Conservation (phyloP, 1,284 basidiomycete genomes). For the Phaffia rhodozyma region DNA sequence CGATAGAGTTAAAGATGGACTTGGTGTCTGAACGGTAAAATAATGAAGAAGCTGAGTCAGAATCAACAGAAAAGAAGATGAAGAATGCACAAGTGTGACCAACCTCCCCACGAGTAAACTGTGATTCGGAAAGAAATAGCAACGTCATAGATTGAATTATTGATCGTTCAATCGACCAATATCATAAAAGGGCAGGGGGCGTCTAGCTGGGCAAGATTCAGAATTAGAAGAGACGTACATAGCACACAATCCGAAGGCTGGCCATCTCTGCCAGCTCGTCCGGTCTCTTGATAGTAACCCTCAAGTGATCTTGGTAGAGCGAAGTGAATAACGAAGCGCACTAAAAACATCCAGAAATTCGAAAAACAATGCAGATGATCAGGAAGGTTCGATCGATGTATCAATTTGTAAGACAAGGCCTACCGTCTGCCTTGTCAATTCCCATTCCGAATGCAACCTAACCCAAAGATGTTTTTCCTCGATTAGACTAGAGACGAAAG, state of each 20-base stretch:
- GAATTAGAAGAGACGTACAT: conserved; percentile 28
- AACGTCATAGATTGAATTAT: neutral
- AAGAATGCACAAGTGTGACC: neutral
- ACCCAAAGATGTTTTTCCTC: neutral
- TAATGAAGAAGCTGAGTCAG: neutral
- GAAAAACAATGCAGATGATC: conserved; percentile 16
- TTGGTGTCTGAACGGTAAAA: conserved; percentile 38
- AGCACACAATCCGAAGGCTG: conserved; percentile 50
- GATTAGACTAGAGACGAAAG: conserved; percentile 3
- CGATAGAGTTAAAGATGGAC: conserved; percentile 44
- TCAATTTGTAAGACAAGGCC: conserved; percentile 19
- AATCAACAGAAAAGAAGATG: neutral
- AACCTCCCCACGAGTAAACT: conserved; percentile 45
- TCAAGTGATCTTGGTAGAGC: conserved; percentile 57
- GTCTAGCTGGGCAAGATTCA: neutral
- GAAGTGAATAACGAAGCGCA: conserved; percentile 67
- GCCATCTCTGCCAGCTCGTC: conserved; percentile 70
- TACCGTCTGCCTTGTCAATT: conserved; percentile 76
- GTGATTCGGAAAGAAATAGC: neutral
- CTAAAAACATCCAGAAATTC: conserved; percentile 31
- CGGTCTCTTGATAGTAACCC: conserved; percentile 73
- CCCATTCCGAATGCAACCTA: conserved; percentile 94
- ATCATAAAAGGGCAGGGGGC: conserved; percentile 1
- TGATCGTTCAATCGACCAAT: conserved; percentile 4
- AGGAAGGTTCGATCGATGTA: neutral